phyloP scores from a whole-genome alignment of 1,284 basidiomycete species.

The Austroboletus niveus region DNA sequence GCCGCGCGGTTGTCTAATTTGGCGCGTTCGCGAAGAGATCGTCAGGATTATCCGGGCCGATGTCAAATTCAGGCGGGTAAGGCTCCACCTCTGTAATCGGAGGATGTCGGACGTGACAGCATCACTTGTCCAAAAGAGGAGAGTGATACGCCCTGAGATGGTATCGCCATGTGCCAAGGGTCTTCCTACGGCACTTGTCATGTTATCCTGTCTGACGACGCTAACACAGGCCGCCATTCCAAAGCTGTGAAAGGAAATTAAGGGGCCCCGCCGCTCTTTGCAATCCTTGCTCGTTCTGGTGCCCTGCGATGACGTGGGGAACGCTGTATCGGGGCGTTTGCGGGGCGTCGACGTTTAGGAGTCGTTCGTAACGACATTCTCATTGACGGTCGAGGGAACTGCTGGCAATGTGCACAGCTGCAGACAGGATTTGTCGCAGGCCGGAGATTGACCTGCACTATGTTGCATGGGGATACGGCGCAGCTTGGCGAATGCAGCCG shows the following conservation, averaged over 20 bases:
- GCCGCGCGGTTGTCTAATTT: conserved; percentile 17
- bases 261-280: conserved; percentile 10
- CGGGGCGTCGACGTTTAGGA: conserved; percentile 22
- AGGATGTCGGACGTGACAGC: conserved; percentile 32
- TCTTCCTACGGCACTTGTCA: conserved; percentile 1
- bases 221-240: conserved; percentile 1
- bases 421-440: conserved; percentile 6
- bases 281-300: conserved; percentile 6
- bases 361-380: neutral
- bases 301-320: conserved; percentile 23
- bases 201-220: conserved; percentile 5
- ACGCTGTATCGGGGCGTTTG: neutral
- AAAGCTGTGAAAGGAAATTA: conserved; percentile 19
- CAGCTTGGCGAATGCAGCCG: conserved; percentile 15
- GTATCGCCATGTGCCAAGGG: conserved; percentile 20
- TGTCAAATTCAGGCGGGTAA: conserved; percentile 5
- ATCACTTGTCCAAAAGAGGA: conserved; percentile 13
- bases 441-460: conserved; percentile 23
- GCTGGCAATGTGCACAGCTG: conserved; percentile 11
- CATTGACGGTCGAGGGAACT: neutral
- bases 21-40: conserved; percentile 32
- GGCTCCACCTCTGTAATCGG: conserved; percentile 11
- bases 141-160: conserved; percentile 23
- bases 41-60: conserved; percentile 35
- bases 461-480: conserved; percentile 24